Base-by-base conservation (phyloP, 768 basidiomycete genomes). In the Crucibulum laeve region DNA sequence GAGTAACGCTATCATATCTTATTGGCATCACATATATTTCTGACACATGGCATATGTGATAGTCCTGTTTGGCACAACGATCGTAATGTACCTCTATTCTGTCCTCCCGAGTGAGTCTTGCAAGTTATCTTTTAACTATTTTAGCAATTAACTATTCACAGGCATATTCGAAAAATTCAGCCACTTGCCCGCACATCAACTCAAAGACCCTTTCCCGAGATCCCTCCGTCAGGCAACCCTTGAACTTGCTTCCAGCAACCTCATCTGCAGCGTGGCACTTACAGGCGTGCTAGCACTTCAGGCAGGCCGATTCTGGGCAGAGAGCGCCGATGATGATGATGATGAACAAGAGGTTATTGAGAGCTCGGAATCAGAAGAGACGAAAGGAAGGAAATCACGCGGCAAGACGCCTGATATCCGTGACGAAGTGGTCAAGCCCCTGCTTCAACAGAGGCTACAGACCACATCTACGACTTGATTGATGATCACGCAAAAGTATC, bases 271-370 rank as follows among this genome's bases (percentile, higher is more conserved):
- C 57, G 90, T 92, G 37, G 87, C 87, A 0, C 74, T 92, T 43
- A 92, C 90, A 0, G 90, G 90, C n/a, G 85, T 92, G 21, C 68
- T 92, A 25, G 78, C 82, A 6, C 74, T 92, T 19, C 90, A 92
- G 65, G 87, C 88, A 0, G 86, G 84, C 35, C 77, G 89, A 34
- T 85, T 81, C 68, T 92, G 88, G 88, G 87, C 84, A 3, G 90
- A 92, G 58, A 77, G 76, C 23, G 71, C 81, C 13, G 87, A 89
- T 48, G 65, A 64, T 24, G 80, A 80, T 24, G 77, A 77, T 25
- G 78, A 79, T 18, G 76, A 76, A 11, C 61, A 67, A 17, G 57
- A 56, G 28, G 55, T 59, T 19, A 43, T 63, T 13, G 57, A 55
- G 22, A 62, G 61, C 18, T 49, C 57, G 5, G 58, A 56, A 17